Base-by-base conservation (phyloP, 148 eudicot species). In the Vaccinium corymbosum region DNA sequence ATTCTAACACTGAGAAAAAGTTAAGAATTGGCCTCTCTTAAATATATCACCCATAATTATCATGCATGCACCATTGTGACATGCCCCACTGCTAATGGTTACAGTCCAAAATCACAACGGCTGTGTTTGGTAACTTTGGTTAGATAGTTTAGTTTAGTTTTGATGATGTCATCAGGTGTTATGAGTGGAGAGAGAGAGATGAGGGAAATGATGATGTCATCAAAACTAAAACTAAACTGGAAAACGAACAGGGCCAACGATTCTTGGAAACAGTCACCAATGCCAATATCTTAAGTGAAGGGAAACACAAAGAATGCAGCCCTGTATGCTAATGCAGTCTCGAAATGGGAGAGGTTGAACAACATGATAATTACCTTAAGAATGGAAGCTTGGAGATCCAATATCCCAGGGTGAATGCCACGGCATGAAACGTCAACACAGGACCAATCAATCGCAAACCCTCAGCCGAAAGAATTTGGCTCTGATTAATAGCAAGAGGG, bases 401-500 rank as follows among this genome's bases (percentile, higher is more conserved):
- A 87, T 97, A 97, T 48, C 99, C 99, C 57, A 97, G 71, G 35
- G 90, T 84, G 84, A 94, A 94, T 70, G 98, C 91, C 17, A 89
- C 87, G 2, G 90, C 96, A 84, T 94, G 99, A 87, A 97, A 97
- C 10, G 89, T 74, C 87, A 97, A 82, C 76, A 97, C 95, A 1
- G 99, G 98, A 80, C 88, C 90, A 83, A 97, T 82, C 89, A 97
- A 89, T 79, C 88, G 91, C 52, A 95, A 88, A 80, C 99, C 99
- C 87, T 94, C 97, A 3, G 87, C 61, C 1, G 99, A 97, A 81
- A 97, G 93, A 84, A 97, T 94, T 68, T 89, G 89, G 81, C 76
- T 85, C 79, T 92, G 92, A 78, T 97, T 97, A 71, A 97, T 95
- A 3, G 99, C 97, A 32, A 97, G 97, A 66, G 99, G 99, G 85